A percentile compares a stretch with the other conserved stretches of the same genome.
Conservation (phyloP, 2,329 filamentous ascomycete species). For the Plectosphaerella cucumerina region DNA sequence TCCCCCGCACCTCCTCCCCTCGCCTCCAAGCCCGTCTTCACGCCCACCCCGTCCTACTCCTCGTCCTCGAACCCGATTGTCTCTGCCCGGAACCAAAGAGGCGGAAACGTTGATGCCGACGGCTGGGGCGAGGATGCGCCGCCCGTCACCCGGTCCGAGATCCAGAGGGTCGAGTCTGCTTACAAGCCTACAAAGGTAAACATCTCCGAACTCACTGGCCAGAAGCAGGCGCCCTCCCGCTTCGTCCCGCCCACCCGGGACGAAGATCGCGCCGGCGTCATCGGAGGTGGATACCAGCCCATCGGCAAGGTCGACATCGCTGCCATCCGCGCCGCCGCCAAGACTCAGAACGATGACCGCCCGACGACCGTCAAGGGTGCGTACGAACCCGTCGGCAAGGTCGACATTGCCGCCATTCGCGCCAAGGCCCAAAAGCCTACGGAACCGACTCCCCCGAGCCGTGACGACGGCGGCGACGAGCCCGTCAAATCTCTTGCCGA, state of each 20-base stretch:
- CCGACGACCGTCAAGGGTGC: slow-evolving; percentile 85
- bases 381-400: slow-evolving; percentile 93
- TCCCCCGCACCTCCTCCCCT: slow-evolving; percentile 62
- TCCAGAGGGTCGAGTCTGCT: slow-evolving; percentile 88
- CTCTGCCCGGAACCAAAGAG: slow-evolving; percentile 57
- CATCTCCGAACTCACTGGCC: slow-evolving; percentile 76
- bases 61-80: slow-evolving; percentile 63
- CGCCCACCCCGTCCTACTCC: slow-evolving; percentile 59
- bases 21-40: slow-evolving; percentile 88
- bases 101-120: slow-evolving; percentile 68
- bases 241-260: slow-evolving; percentile 45
- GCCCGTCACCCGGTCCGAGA: slow-evolving; percentile 76
- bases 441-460: slow-evolving; percentile 23
- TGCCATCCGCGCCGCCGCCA: slow-evolving; percentile 74
- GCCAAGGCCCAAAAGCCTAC: slow-evolving; percentile 69
- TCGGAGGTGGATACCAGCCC: slow-evolving; percentile 86
- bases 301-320: slow-evolving; percentile 97
- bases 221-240: slow-evolving; percentile 63
- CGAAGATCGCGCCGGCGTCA: slow-evolving; percentile 55
- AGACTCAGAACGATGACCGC: slow-evolving; percentile 68
- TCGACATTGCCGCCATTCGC: slow-evolving; percentile 92
- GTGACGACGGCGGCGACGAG: slow-evolving; percentile 3
- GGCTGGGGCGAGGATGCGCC: slow-evolving; percentile 95
- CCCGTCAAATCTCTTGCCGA: slow-evolving; percentile 65
- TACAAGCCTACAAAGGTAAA: slow-evolving; percentile 97